Conservation (phyloP, 768 basidiomycete genomes). For the Astraeus odoratus region DNA sequence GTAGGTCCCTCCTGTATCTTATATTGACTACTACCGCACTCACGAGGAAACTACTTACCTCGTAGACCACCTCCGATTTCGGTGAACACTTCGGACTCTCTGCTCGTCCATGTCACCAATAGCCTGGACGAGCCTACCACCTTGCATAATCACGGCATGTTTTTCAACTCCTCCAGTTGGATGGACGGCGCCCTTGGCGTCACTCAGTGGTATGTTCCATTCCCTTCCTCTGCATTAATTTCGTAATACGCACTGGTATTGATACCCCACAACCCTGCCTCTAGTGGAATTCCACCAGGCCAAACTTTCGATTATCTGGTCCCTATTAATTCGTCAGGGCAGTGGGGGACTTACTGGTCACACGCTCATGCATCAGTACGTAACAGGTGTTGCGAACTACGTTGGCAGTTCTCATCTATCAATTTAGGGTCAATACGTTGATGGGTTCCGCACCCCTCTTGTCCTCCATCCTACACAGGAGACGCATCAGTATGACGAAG, state of each 20-base stretch:
- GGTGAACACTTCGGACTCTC: slow-evolving; percentile 60
- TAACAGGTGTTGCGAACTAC: not conserved
- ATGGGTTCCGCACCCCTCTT: slow-evolving; percentile 86
- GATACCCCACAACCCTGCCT: not conserved
- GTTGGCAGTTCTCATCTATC: not conserved
- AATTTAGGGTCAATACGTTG: slow-evolving; percentile 78
- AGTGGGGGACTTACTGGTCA: slow-evolving; percentile 80
- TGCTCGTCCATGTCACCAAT: slow-evolving; percentile 75
- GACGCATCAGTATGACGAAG: slow-evolving; percentile 76
- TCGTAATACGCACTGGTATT: not conserved
- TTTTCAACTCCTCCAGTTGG: slow-evolving; percentile 82
- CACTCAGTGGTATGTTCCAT: slow-evolving; percentile 64
- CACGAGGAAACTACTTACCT: not conserved
- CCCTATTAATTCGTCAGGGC: slow-evolving; percentile 57
- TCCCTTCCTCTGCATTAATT: not conserved
- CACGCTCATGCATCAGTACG: slow-evolving; percentile 54
- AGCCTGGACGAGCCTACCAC: slow-evolving; percentile 58
- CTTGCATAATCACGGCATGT: slow-evolving; percentile 94
- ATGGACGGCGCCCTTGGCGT: slow-evolving; percentile 84
- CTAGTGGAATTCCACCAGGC: slow-evolving; percentile 73
- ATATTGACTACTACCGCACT: not conserved
- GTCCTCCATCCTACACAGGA: slow-evolving; percentile 66
- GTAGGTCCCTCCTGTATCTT: slow-evolving; percentile 37
- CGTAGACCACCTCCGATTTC: slow-evolving; percentile 76
- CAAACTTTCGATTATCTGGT: slow-evolving; percentile 68